Evolutionary conservation across 495 filamentous ascomycete genomes (phyloP), one percentile per base, ranked within the genome.

Genomic region (Entonaema liquescens): DNA sequence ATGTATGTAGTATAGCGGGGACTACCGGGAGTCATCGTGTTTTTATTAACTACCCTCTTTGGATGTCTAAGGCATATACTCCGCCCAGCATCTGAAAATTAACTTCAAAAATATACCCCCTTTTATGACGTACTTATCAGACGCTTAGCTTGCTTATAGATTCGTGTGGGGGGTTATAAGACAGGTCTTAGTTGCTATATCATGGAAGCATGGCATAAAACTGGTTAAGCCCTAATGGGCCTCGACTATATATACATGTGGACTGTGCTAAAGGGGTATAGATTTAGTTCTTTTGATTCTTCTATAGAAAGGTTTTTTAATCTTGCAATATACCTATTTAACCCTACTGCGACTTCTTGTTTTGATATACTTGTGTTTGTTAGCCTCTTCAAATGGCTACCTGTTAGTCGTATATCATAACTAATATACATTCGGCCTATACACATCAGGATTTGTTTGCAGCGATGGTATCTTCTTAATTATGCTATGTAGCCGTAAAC

Each of bases 1-100:
- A 21, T 71, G 63, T 67, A 71, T 67, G 59, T 71, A 67, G 58
- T 71, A 67, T 71, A 62, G 50, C 36, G 12, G 40, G 54, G 31
- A 65, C 38, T 47, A 56, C 28, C 23, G 62, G 62, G 61, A 50
- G 40, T 54, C 53, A 44, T 47, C 59, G 23, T 59, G 54, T 42
- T 56, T 56, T 59, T 68, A 31, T 61, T 56, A 53, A 25, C 7
- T 58, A 26, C 60, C 17, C 33, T 65, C 25, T 17, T 60, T 55
- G 13, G 35, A 29, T 8, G 21, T 38, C 23, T 36, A 40, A 44
- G 21, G 31, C 42, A 54, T 60, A 58, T 31, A n/a, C n/a, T n/a
- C 36, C 26, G 28, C 19, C 54, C 36, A 65, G 55, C 36, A 54
- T 65, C 23, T 60, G 33, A 35, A 35, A 26, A 25, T 52, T 49